Evolutionary conservation across 257 asterid genomes (phyloP).

Genomic region (Petunia axillaris): DNA sequence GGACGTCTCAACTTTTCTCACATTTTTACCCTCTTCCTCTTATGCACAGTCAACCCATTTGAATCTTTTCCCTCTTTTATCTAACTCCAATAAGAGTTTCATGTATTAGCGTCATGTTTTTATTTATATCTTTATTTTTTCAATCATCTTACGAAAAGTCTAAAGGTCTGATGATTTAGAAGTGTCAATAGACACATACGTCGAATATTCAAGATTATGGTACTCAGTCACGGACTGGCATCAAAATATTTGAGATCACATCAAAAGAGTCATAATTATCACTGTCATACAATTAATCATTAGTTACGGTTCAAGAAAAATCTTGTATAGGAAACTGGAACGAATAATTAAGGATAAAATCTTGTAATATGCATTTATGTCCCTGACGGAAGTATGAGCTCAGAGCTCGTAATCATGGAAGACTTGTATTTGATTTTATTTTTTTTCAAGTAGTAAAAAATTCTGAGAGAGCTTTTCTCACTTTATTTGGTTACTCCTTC

Average conservation of each 20-base stretch:
- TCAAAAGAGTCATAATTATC: too few relatives aligned
- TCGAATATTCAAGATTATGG: background rate
- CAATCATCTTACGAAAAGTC: background rate
- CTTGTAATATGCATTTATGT: background rate
- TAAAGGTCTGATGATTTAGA: background rate
- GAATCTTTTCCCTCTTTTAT: background rate
- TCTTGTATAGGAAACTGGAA: background rate
- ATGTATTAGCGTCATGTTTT: conserved; percentile 1
- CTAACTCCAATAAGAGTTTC: background rate
- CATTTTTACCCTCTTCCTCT: background rate
- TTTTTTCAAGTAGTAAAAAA: too few relatives aligned
- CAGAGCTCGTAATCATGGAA: background rate
- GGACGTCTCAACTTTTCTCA: background rate
- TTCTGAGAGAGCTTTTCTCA: background rate
- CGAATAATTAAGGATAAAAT: too few relatives aligned
- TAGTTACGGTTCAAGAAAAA: background rate
- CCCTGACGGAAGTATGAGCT: background rate
- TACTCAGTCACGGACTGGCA: background rate
- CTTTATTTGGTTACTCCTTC: too few relatives aligned
- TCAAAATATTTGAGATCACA: background rate
- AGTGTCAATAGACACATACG: background rate
- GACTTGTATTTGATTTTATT: background rate
- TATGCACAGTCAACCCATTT: background rate
- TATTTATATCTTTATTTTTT: background rate
- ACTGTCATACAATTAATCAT: background rate